These are phyloP conservation scores for Talaromyces sp. DNA, from an alignment of 2,329 filamentous ascomycete species.

Conservation along the genomic window DNA sequence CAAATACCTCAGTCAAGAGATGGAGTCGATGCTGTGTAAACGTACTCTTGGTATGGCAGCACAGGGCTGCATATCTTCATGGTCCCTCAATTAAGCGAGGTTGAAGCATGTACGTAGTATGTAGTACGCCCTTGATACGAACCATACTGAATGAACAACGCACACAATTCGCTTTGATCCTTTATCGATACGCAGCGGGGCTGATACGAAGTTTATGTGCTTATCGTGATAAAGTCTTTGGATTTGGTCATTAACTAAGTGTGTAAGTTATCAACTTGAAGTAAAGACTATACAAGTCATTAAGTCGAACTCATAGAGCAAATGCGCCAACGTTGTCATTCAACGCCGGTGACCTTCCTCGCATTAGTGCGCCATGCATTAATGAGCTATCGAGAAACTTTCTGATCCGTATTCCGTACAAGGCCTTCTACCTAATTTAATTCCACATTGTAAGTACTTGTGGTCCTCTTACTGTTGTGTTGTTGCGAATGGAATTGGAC, in stretches of 20 bases:
- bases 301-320: not conserved
- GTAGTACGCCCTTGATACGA: not conserved
- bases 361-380: not conserved
- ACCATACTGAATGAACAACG: not conserved
- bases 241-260: not conserved
- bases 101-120: not conserved
- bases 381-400: not conserved
- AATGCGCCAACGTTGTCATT: not conserved
- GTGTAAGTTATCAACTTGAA: not conserved
- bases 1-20: not conserved
- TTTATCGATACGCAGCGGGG: not conserved
- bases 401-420: not conserved
- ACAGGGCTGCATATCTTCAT: conserved; percentile 1
- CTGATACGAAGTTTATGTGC: not conserved
- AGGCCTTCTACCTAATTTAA: not conserved
- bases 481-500: not conserved
- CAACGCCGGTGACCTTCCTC: not conserved
- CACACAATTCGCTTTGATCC: not conserved
- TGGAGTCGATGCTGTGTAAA: not conserved
- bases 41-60: not conserved
- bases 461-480: not conserved
- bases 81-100: not conserved
- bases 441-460: not conserved
- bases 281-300: not conserved
- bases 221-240: not conserved